These are phyloP conservation scores for Phytophthora podocarpi DNA, from an alignment of 352 stramenopile species.

Conservation along the genomic window DNA sequence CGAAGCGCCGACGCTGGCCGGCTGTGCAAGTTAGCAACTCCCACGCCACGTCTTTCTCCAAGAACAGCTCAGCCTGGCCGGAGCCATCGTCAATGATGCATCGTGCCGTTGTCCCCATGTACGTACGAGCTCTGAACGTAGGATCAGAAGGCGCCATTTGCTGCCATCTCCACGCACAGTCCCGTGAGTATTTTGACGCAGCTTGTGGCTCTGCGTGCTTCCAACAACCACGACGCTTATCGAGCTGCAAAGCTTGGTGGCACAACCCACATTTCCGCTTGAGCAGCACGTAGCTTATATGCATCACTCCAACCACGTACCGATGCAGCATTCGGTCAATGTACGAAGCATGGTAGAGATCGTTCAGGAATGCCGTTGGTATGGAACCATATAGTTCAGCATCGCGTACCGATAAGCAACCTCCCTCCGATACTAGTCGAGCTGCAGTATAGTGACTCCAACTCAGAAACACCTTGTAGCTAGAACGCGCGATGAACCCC, in stretches of 20 bases:
- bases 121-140: conserved; percentile 42
- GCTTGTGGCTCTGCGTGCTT: conserved; percentile 25
- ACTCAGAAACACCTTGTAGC: conserved; percentile 68
- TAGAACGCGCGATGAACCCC: conserved; percentile 56
- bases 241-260: conserved; percentile 48
- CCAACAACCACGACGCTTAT: conserved; percentile 52
- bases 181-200: conserved; percentile 6
- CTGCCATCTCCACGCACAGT: conserved; percentile 29
- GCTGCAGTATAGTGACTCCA: conserved; percentile 50
- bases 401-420: conserved; percentile 10
- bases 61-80: conserved; percentile 74
- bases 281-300: conserved; percentile 76
- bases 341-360: conserved; percentile 43
- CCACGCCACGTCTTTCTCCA: conserved; percentile 75
- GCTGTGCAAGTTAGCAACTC: conserved; percentile 60
- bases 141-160: conserved; percentile 41
- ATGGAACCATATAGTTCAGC: conserved; percentile 48
- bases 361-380: conserved; percentile 42
- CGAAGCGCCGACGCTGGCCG: conserved; percentile 48
- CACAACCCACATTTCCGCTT: conserved; percentile 73
- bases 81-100: conserved; percentile 83
- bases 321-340: conserved; percentile 63
- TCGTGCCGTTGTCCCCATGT: conserved; percentile 48
- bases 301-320: conserved; percentile 67
- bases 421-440: not conserved